phyloP scores from a whole-genome alignment of 2,329 filamentous ascomycete genomes.

The Pseudogymnoascus sp. region DNA sequence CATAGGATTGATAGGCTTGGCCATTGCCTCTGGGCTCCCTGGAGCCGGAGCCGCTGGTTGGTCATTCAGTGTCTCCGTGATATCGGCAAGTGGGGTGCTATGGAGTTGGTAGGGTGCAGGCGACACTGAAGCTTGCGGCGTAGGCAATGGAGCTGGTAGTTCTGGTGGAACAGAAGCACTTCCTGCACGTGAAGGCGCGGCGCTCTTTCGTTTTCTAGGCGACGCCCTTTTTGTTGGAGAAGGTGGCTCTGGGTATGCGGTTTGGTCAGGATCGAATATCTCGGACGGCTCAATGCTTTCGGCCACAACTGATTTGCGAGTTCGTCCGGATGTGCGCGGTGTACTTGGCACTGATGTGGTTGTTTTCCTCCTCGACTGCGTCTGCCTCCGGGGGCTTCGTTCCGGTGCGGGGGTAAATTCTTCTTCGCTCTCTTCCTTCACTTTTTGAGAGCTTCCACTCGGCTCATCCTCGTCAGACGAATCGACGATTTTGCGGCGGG shows the following conservation, averaged over 20 bases:
- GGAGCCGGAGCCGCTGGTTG: constrained; percentile 39
- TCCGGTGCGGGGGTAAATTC: constrained; percentile 72
- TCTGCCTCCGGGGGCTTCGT: constrained; percentile 49
- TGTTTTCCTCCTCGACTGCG: constrained; percentile 43
- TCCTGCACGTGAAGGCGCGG: constrained; percentile 28
- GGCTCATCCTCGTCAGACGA: constrained; percentile 66
- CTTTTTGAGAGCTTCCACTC: constrained; percentile 51
- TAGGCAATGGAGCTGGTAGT: constrained; percentile 34
- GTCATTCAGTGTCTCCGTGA: constrained; percentile 63
- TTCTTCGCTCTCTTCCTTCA: constrained; percentile 59
- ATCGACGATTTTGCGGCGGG: constrained; percentile 69
- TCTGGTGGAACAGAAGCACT: constrained; percentile 28
- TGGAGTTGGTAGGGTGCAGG: constrained; percentile 47
- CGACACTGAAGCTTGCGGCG: constrained; percentile 49
- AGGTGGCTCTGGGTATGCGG: constrained; percentile 39
- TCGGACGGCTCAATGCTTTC: constrained; percentile 54
- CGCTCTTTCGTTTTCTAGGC: constrained; percentile 62
- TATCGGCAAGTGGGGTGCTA: constrained; percentile 62
- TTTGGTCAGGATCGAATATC: constrained; percentile 50
- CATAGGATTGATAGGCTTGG: constrained; percentile 68
- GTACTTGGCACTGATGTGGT: constrained; percentile 24
- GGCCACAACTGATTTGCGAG: constrained; percentile 36
- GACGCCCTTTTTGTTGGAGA: constrained; percentile 50
- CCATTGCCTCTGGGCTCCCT: constrained; percentile 41
- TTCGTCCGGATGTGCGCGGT: constrained; percentile 30